These are phyloP conservation scores for Raphanus hybrid DNA, from an alignment of 441 rosid genomes.

Conservation along the genomic window DNA sequence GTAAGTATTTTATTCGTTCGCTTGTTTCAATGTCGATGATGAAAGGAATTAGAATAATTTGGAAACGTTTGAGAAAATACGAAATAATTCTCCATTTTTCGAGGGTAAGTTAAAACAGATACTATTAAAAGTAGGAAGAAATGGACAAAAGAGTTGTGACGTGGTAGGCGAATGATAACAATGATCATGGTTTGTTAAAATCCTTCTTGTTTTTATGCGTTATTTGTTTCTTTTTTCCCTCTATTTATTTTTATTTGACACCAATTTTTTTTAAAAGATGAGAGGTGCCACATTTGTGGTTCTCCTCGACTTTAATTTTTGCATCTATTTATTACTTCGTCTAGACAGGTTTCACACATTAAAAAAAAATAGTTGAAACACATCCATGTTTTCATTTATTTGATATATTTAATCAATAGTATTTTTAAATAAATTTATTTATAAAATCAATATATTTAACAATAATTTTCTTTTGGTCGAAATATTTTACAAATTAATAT, in stretches of 20 bases:
- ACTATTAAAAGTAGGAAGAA: slow-evolving; percentile 35
- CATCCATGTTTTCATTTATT: no score
- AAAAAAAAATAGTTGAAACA: no score
- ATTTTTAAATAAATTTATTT: no score
- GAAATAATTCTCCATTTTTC: slow-evolving; percentile 35
- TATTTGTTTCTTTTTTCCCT: slow-evolving; percentile 1
- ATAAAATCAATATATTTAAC: no score
- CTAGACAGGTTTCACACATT: no score
- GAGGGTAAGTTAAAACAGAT: slow-evolving; percentile 38
- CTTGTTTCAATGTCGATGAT: slow-evolving; percentile 21
- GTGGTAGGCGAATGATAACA: slow-evolving; percentile 42
- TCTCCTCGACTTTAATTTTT: slow-evolving; percentile 25
- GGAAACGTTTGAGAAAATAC: neutral
- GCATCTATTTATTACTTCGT: slow-evolving; percentile 9
- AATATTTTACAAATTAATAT: no score
- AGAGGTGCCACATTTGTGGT: slow-evolving; percentile 47
- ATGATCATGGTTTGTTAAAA: slow-evolving; percentile 43
- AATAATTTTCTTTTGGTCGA: no score
- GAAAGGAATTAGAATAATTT: slow-evolving; percentile 28
- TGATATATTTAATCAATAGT: no score
- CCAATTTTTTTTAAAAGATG: neutral
- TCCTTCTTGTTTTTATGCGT: slow-evolving; percentile 37
- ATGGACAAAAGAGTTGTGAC: slow-evolving; percentile 38
- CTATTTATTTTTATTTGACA: slow-evolving; percentile 14
- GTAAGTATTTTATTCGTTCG: neutral